Evolutionary conservation across 2,329 filamentous ascomycete species (phyloP).

Genomic region (Zasmidium cellare): DNA sequence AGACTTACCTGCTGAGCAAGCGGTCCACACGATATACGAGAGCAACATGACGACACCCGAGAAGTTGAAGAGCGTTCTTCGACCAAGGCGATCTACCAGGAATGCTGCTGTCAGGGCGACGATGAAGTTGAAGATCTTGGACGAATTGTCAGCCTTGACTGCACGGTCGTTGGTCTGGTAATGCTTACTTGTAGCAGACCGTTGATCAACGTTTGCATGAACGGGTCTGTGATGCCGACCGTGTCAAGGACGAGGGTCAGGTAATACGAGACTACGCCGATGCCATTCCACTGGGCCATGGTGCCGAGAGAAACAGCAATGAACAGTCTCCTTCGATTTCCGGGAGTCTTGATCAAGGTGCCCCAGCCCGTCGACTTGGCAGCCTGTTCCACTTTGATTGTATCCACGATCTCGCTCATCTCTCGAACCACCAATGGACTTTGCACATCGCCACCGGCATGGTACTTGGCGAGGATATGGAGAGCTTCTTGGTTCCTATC

Average conservation of each 20-base stretch:
- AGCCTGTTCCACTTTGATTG: constrained; percentile 58
- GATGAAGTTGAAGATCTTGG: constrained; percentile 18
- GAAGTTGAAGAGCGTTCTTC: constrained; percentile 18
- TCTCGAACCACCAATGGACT: constrained; percentile 60
- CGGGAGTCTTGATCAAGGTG: constrained; percentile 17
- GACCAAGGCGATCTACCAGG: constrained; percentile 17
- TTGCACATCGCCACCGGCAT: constrained; percentile 45
- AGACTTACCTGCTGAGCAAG: constrained; percentile 14
- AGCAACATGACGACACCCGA: constrained; percentile 18
- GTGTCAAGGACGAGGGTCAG: constrained; percentile 18
- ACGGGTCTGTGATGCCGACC: constrained; percentile 41
- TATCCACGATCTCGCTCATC: constrained; percentile 60
- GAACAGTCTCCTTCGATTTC: constrained; percentile 39
- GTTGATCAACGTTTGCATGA: constrained; percentile 22
- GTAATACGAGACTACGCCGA: constrained; percentile 20
- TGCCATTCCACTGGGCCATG: constrained; percentile 41
- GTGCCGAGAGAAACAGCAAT: constrained; percentile 38
- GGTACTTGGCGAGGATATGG: constrained; percentile 41
- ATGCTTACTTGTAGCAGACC: constrained; percentile 10
- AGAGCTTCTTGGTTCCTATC: constrained; percentile 30
- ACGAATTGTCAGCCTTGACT: background rate
- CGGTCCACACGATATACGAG: constrained; percentile 20
- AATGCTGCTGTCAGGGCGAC: constrained; percentile 18
- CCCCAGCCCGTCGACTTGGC: constrained; percentile 40
- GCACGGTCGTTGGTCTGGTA: too few species aligned